These are phyloP conservation scores for Boletus edulis DNA, from an alignment of 768 basidiomycete species.

Conservation along the genomic window DNA sequence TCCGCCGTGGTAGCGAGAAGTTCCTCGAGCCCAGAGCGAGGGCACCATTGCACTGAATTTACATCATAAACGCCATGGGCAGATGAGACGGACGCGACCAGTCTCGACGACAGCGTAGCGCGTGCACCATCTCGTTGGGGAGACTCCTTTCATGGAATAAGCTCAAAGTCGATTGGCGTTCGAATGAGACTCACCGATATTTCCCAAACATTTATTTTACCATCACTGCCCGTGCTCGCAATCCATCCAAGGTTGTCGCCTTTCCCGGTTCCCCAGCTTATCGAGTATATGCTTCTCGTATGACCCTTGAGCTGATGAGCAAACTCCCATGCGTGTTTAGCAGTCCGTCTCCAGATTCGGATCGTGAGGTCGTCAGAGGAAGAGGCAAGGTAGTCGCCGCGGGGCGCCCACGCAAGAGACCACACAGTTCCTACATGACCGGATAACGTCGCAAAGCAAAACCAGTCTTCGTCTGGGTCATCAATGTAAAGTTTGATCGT, in stretches of 20 bases:
- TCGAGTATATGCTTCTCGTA: conserved; percentile 73
- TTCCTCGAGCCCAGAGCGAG: conserved; percentile 57
- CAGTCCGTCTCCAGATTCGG: conserved; percentile 76
- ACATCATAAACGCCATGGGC: conserved; percentile 86
- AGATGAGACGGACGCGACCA: conserved; percentile 56
- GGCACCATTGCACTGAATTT: conserved; percentile 85
- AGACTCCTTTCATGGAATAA: conserved; percentile 14
- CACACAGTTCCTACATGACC: conserved; percentile 91
- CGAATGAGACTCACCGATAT: conserved; percentile 48
- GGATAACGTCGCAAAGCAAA: conserved; percentile 73
- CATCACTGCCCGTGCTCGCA: conserved; percentile 85
- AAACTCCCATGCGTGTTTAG: conserved; percentile 61
- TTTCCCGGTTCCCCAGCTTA: conserved; percentile 63
- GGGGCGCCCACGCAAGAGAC: conserved; percentile 80
- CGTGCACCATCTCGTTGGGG: conserved; percentile 4
- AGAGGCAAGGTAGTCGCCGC: conserved; percentile 78
- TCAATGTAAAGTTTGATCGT: conserved; percentile 92
- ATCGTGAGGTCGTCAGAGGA: conserved; percentile 84
- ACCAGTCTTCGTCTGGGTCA: conserved; percentile 95
- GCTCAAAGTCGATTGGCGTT: neutral
- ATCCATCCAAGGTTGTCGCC: conserved; percentile 67
- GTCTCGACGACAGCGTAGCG: conserved; percentile 32
- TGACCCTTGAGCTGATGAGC: conserved; percentile 61
- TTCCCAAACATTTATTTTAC: conserved; percentile 78
- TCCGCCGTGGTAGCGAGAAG: conserved; percentile 83